Conservation (phyloP, 2,329 filamentous ascomycete species). For the Coniochaeta prunicola region DNA sequence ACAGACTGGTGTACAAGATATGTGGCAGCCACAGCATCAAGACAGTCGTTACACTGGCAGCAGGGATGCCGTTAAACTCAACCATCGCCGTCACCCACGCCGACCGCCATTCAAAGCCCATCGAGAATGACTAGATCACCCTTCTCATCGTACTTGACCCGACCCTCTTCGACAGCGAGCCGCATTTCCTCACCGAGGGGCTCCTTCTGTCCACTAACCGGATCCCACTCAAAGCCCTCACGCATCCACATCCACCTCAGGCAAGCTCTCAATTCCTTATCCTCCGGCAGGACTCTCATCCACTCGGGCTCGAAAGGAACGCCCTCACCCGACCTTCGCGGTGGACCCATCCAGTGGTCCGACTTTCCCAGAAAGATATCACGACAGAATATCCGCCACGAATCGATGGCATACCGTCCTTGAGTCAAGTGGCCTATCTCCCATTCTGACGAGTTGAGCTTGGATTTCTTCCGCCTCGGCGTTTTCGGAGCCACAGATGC, state of each 20-base stretch:
- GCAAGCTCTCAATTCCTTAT: conserved; percentile 86
- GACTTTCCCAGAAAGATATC: conserved; percentile 65
- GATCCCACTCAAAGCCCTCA: conserved; percentile 79
- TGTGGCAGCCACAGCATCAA: background rate
- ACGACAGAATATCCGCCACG: conserved; percentile 89
- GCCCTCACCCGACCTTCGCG: conserved; percentile 17
- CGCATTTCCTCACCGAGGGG: conserved; percentile 46
- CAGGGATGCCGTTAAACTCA: background rate
- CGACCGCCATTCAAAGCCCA: background rate
- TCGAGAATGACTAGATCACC: conserved; percentile 39
- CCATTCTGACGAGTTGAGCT: conserved; percentile 44
- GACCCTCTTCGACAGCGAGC: conserved; percentile 47
- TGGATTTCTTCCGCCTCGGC: conserved; percentile 19
- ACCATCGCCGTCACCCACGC: conserved; percentile 3
- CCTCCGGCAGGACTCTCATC: conserved; percentile 74
- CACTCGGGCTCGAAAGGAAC: conserved; percentile 71
- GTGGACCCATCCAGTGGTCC: conserved; percentile 56
- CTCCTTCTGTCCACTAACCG: conserved; percentile 56
- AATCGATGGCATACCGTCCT: conserved; percentile 77
- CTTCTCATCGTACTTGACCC: conserved; percentile 47
- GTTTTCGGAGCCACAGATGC: background rate
- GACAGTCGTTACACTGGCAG: background rate
- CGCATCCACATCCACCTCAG: conserved; percentile 88
- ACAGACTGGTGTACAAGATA: background rate
- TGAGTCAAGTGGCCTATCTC: conserved; percentile 82